Conservation (phyloP, 768 basidiomycete genomes). For the Mycena metata region DNA sequence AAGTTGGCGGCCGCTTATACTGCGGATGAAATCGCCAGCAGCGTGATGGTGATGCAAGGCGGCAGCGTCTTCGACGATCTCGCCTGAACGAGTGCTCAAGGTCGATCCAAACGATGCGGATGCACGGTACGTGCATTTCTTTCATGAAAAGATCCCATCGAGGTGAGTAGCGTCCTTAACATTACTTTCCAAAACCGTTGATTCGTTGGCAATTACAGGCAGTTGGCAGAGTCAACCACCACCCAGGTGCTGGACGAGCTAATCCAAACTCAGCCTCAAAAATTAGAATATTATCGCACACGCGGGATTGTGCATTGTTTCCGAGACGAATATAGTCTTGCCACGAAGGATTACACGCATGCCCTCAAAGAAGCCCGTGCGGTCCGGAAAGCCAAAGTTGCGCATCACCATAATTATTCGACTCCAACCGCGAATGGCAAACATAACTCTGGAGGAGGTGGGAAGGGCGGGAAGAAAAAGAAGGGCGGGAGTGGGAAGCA, state of each 20-base stretch:
- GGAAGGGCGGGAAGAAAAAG: conserved; percentile 65
- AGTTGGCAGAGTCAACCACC: conserved; percentile 87
- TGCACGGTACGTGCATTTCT: conserved; percentile 76
- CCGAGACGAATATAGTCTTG: conserved; percentile 82
- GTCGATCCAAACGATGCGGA: conserved; percentile 52
- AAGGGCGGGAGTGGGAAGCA: conserved; percentile 63
- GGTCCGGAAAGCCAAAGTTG: conserved; percentile 72
- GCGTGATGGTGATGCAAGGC: conserved; percentile 96
- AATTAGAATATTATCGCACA: conserved; percentile 88
- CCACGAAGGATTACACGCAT: conserved; percentile 84
- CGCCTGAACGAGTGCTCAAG: conserved; percentile 88
- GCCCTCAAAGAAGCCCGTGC: conserved; percentile 84
- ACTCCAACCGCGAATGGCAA: conserved; percentile 43
- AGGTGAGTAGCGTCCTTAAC: conserved; percentile 59
- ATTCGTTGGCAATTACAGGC: conserved; percentile 59
- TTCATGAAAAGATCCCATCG: conserved; percentile 95
- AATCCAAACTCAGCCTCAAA: conserved; percentile 79
- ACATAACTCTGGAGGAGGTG: conserved; percentile 46
- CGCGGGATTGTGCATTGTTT: conserved; percentile 93
- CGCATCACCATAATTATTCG: conserved; percentile 62
- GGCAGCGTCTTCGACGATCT: conserved; percentile 93
- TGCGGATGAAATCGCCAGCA: conserved; percentile 91
- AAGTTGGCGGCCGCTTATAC: conserved; percentile 90
- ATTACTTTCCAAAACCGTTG: conserved; percentile 15
- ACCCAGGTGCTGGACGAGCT: conserved; percentile 85